A percentile compares a stretch with the other conserved stretches of the same genome.
phyloP scores from a whole-genome alignment of 1,284 basidiomycete species.

The Kwoniella shivajii region DNA sequence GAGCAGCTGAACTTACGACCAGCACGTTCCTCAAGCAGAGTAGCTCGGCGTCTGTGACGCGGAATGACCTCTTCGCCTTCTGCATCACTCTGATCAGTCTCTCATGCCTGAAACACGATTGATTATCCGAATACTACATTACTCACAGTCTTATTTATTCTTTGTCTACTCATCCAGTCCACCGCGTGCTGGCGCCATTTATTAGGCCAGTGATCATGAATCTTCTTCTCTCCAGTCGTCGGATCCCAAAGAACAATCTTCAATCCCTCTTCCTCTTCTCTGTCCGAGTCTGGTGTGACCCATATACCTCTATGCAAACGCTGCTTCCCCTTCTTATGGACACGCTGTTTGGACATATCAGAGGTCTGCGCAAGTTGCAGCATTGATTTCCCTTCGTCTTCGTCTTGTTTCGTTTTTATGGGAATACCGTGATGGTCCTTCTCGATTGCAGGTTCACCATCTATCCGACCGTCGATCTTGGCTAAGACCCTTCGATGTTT shows the following conservation, averaged over 20 bases:
- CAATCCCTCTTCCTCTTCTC: conserved; percentile 15
- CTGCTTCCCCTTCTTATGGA: too few relatives aligned
- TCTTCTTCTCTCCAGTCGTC: background rate
- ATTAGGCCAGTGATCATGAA: conserved; percentile 28
- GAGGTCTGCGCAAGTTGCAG: background rate
- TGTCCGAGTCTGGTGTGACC: conserved; percentile 20
- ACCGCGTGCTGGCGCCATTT: conserved; percentile 12
- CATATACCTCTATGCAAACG: conserved; percentile 4
- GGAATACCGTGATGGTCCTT: conserved; percentile 22
- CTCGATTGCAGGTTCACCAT: conserved; percentile 15
- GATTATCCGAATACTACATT: background rate
- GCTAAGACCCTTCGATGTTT: conserved; percentile 14
- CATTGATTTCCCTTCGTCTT: background rate
- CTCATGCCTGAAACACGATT: background rate
- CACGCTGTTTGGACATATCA: background rate
- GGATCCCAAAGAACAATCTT: background rate
- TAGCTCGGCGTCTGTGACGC: conserved; percentile 31
- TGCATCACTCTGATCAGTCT: conserved; percentile 11
- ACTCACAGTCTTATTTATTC: conserved; percentile 30
- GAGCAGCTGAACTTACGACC: conserved; percentile 20
- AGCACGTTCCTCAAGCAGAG: conserved; percentile 29
- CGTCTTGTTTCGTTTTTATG: background rate
- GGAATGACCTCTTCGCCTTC: conserved; percentile 28
- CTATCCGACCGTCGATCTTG: conserved; percentile 15
- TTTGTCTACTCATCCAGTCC: conserved; percentile 1